Conservation (phyloP, 2,329 filamentous ascomycete genomes). For the Zalaria obscura region DNA sequence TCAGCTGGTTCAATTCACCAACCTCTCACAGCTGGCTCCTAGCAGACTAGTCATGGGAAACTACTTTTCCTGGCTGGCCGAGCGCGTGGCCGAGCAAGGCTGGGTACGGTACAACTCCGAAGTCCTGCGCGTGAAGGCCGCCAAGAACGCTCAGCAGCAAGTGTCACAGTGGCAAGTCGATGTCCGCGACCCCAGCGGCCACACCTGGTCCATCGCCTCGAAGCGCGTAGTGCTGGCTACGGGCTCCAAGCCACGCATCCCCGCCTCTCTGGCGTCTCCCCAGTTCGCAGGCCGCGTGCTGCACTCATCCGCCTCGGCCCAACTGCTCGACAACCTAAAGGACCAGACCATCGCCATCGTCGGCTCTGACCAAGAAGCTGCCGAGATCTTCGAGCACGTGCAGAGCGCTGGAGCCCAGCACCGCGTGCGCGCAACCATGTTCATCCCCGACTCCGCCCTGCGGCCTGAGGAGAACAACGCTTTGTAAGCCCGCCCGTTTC, state of each 20-base stretch:
- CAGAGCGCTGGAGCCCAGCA: slow-evolving; percentile 8
- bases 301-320: slow-evolving; percentile 7
- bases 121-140: slow-evolving; percentile 8
- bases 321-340: slow-evolving; percentile 8
- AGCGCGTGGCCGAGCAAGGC: slow-evolving; percentile 9
- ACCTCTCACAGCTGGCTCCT: slow-evolving; percentile 13
- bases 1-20: slow-evolving; percentile 14
- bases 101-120: slow-evolving; percentile 14
- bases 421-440: slow-evolving; percentile 8
- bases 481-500: slow-evolving; percentile 4
- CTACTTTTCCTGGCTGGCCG: slow-evolving; percentile 14
- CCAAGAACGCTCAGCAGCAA: slow-evolving; percentile 5
- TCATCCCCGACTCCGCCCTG: slow-evolving; percentile 10
- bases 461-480: slow-evolving; percentile 11
- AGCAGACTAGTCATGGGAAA: slow-evolving; percentile 11
- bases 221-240: slow-evolving; percentile 11
- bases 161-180: slow-evolving; percentile 9
- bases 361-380: slow-evolving; percentile 12
- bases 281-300: slow-evolving; percentile 6
- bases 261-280: slow-evolving; percentile 6
- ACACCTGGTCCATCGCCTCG: slow-evolving; percentile 7
- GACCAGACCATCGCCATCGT: slow-evolving; percentile 11
- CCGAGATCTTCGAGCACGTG: slow-evolving; percentile 11
- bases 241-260: slow-evolving; percentile 9
- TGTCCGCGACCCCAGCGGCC: slow-evolving; percentile 4